phyloP scores from a whole-genome alignment of 768 basidiomycete genomes.

The Pisolithus sp. region DNA sequence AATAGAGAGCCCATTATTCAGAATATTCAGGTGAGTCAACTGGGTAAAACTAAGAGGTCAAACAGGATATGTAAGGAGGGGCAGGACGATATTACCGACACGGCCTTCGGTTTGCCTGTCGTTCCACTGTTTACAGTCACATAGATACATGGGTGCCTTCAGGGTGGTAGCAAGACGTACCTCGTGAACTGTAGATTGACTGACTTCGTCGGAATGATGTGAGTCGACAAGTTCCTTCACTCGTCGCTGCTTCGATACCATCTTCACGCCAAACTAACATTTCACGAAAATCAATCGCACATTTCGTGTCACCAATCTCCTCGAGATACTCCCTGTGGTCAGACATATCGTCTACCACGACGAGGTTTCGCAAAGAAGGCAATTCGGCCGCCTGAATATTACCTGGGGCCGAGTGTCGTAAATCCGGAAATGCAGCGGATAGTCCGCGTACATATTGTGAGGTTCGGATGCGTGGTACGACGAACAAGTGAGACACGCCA shows the following conservation, averaged over 20 bases:
- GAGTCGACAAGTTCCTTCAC: constrained; percentile 38
- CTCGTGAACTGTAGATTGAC: constrained; percentile 86
- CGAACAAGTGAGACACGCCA: constrained; percentile 61
- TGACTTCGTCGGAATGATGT: constrained; percentile 57
- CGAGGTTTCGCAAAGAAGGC: constrained; percentile 55
- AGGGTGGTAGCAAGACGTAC: constrained; percentile 29
- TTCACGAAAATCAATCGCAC: constrained; percentile 67
- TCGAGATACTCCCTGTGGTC: constrained; percentile 34
- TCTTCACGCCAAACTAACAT: constrained; percentile 63
- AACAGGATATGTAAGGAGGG: background rate
- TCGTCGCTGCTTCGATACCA: constrained; percentile 32
- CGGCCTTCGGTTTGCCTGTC: constrained; percentile 76
- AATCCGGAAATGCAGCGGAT: constrained; percentile 48
- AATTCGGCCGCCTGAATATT: constrained; percentile 51
- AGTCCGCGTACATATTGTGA: constrained; percentile 62
- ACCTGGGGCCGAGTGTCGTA: constrained; percentile 44
- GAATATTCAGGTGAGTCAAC: constrained; percentile 73
- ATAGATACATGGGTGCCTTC: constrained; percentile 1
- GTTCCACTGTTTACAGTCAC: constrained; percentile 49
- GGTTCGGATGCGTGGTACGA: constrained; percentile 62
- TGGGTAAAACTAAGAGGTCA: constrained; percentile 18
- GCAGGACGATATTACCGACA: constrained; percentile 47
- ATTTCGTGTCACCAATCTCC: constrained; percentile 36
- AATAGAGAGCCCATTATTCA: constrained; percentile 72
- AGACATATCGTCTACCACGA: constrained; percentile 60